These are phyloP conservation scores for Asterionellopsis glacialis DNA, from an alignment of 108 stramenopile genomes.

Conservation along the genomic window DNA sequence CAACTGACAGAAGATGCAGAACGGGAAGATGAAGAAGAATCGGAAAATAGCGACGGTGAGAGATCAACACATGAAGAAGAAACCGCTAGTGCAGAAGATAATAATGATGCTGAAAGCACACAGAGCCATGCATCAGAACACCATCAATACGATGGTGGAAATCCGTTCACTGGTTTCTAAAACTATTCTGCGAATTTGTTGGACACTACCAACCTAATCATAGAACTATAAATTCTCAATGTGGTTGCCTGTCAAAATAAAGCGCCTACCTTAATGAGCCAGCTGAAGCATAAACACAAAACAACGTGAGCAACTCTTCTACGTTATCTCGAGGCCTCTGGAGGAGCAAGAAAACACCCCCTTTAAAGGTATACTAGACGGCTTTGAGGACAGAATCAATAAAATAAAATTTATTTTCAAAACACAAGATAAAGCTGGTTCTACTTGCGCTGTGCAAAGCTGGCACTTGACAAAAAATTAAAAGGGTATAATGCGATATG, in stretches of 20 bases:
- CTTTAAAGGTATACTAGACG: too few relatives aligned
- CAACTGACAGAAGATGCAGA: slow-evolving; percentile 2
- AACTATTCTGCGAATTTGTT: too few relatives aligned
- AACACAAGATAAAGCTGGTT: neutral
- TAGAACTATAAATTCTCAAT: too few relatives aligned
- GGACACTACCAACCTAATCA: too few relatives aligned
- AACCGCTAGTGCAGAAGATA: neutral
- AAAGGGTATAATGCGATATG: neutral
- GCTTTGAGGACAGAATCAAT: too few relatives aligned
- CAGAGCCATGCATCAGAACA: neutral
- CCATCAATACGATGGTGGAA: neutral
- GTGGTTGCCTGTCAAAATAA: too few relatives aligned
- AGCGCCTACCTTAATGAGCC: too few relatives aligned
- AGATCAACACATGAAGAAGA: neutral
- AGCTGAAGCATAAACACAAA: too few relatives aligned
- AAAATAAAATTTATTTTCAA: too few relatives aligned
- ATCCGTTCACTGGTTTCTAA: neutral
- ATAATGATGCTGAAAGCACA: neutral
- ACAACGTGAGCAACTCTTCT: too few relatives aligned
- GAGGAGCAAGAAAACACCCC: too few relatives aligned
- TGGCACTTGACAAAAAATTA: neutral
- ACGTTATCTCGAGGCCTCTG: too few relatives aligned
- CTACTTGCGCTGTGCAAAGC: neutral
- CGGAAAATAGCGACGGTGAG: neutral
- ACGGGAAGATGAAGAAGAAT: neutral